phyloP scores from a whole-genome alignment of 805 yeast species.

The Candida yuanshanica region DNA sequence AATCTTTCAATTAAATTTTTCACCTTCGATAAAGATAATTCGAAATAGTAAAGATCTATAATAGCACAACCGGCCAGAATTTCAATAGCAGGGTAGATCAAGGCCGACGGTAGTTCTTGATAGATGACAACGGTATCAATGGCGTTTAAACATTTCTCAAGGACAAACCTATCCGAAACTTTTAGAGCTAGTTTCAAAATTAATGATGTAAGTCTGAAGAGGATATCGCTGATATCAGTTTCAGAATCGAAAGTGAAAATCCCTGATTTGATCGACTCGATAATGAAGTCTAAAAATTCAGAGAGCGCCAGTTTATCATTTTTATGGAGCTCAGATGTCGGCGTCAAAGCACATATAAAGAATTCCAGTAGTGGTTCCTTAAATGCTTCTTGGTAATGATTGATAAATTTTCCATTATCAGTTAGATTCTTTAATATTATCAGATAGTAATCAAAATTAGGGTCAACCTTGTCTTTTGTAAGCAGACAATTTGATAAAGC shows the following conservation, averaged over 20 bases:
- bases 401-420: slow-evolving; percentile 46
- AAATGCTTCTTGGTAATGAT: slow-evolving; percentile 44
- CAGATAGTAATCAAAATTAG: slow-evolving; percentile 47
- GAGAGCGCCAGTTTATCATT: slow-evolving; percentile 10
- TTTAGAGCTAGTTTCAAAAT: slow-evolving; percentile 33
- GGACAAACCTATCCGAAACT: slow-evolving; percentile 33
- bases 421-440: slow-evolving; percentile 43
- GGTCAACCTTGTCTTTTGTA: slow-evolving; percentile 30
- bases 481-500: slow-evolving; percentile 40
- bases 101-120: slow-evolving; percentile 40
- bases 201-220: slow-evolving; percentile 25
- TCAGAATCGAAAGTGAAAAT: slow-evolving; percentile 24
- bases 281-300: slow-evolving; percentile 32
- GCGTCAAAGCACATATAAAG: slow-evolving; percentile 28
- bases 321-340: slow-evolving; percentile 21
- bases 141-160: slow-evolving; percentile 34
- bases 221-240: slow-evolving; percentile 26
- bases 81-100: slow-evolving; percentile 33
- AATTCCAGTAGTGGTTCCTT: slow-evolving; percentile 33
- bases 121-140: slow-evolving; percentile 38
- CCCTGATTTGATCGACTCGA: slow-evolving; percentile 42
- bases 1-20: slow-evolving; percentile 25
- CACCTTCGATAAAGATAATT: slow-evolving; percentile 34
- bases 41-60: slow-evolving; percentile 30
- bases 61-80: slow-evolving; percentile 41